phyloP scores from a whole-genome alignment of 768 basidiomycete genomes.

The Coprinopsis strossmayeri region DNA sequence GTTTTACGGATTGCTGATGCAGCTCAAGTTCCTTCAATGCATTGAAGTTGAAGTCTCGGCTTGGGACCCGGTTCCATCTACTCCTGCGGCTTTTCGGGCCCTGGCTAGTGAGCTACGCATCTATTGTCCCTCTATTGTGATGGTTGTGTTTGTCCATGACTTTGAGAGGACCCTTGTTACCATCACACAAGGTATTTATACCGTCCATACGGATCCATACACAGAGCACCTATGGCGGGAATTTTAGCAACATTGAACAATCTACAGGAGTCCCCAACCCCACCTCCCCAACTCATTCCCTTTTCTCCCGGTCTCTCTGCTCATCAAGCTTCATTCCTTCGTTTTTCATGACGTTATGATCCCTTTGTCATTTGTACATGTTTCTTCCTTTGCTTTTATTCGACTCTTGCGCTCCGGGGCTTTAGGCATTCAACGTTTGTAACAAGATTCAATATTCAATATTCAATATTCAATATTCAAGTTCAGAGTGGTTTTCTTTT shows the following conservation, averaged over 20 bases:
- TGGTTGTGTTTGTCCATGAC: slow-evolving; percentile 57
- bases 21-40: slow-evolving; percentile 41
- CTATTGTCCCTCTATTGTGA: slow-evolving; percentile 45
- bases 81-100: slow-evolving; percentile 48
- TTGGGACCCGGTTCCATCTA: slow-evolving; percentile 54
- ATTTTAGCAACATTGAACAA: slow-evolving; percentile 15
- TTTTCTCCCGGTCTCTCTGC: too few species aligned
- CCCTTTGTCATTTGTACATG: too few species aligned
- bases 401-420: too few species aligned
- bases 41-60: slow-evolving; percentile 60
- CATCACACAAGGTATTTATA: slow-evolving; percentile 27
- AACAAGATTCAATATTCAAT: too few species aligned
- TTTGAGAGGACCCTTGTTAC: slow-evolving; percentile 51
- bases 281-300: background rate
- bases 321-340: too few species aligned
- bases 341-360: too few species aligned
- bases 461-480: too few species aligned
- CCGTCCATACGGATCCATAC: slow-evolving; percentile 23
- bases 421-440: too few species aligned
- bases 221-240: slow-evolving; percentile 30
- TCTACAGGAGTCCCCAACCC: too few species aligned
- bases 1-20: slow-evolving; percentile 57
- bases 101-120: slow-evolving; percentile 54
- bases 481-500: too few species aligned
- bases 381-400: too few species aligned